phyloP scores from a whole-genome alignment of 371 early-diverging fungal genomes.

The Lichtheimia ornata region DNA sequence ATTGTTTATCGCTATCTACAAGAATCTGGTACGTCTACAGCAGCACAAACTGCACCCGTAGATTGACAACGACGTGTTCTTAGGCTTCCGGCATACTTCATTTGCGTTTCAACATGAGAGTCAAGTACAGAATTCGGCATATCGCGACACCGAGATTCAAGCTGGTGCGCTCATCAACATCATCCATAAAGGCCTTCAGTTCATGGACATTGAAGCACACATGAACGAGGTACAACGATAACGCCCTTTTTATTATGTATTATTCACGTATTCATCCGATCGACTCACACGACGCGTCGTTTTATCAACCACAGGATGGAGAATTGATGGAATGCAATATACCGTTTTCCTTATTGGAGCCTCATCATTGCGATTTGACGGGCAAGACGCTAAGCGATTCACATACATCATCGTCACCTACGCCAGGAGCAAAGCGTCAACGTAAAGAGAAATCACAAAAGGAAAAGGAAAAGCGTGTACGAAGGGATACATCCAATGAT shows the following conservation, averaged over 20 bases:
- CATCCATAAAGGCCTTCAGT: conserved; percentile 92
- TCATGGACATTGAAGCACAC: conserved; percentile 87
- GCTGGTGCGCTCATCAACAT: conserved; percentile 88
- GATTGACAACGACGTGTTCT: too few species aligned
- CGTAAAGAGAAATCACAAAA: conserved; percentile 55
- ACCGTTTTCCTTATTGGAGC: conserved; percentile 73
- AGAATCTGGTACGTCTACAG: conserved; percentile 75
- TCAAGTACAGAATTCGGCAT: conserved; percentile 71
- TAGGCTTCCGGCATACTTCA: conserved; percentile 89
- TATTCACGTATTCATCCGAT: neutral
- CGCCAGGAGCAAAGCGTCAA: conserved; percentile 46
- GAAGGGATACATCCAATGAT: conserved; percentile 18
- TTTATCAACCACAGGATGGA: conserved; percentile 63
- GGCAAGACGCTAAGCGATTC: conserved; percentile 25
- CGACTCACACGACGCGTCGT: neutral
- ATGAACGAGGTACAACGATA: conserved; percentile 64
- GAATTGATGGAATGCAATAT: conserved; percentile 72
- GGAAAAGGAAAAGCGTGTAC: conserved; percentile 42
- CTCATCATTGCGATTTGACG: conserved; percentile 67
- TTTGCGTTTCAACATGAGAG: conserved; percentile 92
- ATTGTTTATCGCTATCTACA: conserved; percentile 90
- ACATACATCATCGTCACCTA: conserved; percentile 15
- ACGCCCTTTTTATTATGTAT: neutral
- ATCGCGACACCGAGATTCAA: conserved; percentile 67
- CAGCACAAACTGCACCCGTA: neutral